Conservation (phyloP, 768 basidiomycete genomes). For the Clitopilus passeckerianus region DNA sequence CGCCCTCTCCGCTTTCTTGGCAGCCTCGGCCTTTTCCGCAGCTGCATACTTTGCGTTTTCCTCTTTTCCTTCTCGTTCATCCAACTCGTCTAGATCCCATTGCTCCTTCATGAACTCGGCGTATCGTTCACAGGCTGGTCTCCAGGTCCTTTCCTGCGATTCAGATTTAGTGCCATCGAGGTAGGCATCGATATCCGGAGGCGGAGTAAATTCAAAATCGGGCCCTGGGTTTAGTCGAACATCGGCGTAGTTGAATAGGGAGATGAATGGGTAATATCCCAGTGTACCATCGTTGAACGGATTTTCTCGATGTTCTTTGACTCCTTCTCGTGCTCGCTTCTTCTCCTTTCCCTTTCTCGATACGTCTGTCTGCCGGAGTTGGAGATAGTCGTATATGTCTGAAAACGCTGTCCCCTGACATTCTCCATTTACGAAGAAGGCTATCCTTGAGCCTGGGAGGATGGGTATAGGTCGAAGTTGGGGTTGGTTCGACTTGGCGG, state of each 20-base stretch:
- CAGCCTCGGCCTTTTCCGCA: conserved; percentile 37
- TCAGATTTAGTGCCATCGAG: conserved; percentile 29
- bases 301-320: conserved; percentile 76
- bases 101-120: conserved; percentile 82
- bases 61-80: conserved; percentile 63
- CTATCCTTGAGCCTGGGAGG: conserved; percentile 67
- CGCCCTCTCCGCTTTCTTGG: conserved; percentile 42
- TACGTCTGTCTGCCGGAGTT: conserved; percentile 60
- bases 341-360: conserved; percentile 63
- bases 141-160: conserved; percentile 51
- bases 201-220: conserved; percentile 75
- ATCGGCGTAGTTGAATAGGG: conserved; percentile 85
- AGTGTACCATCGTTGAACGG: conserved; percentile 90
- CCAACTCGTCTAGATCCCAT: conserved; percentile 66
- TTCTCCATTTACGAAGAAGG: conserved; percentile 91
- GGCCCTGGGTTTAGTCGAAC: conserved; percentile 89
- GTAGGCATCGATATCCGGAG: conserved; percentile 67
- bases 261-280: conserved; percentile 95
- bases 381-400: conserved; percentile 87
- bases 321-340: conserved; percentile 58
- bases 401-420: conserved; percentile 79
- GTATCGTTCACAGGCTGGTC: conserved; percentile 82
- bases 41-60: conserved; percentile 36
- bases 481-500: conserved; percentile 30
- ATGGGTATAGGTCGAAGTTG: conserved; percentile 64